A percentile compares a stretch with the other conserved stretches of the same genome.
These are phyloP conservation scores for Dactylellina parvicollis DNA, from an alignment of 2,329 filamentous ascomycete genomes.

Conservation along the genomic window DNA sequence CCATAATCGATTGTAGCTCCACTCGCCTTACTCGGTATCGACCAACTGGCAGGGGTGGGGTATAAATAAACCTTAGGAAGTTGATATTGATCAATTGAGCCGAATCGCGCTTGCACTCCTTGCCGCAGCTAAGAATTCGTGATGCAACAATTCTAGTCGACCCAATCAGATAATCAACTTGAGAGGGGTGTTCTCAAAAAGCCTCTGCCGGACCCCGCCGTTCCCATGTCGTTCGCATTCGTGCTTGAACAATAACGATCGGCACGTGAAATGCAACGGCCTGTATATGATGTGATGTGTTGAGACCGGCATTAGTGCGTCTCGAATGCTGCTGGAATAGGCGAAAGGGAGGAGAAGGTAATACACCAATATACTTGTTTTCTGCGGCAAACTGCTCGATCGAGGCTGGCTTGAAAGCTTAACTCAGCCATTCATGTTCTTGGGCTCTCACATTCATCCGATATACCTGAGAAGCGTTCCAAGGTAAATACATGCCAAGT, in stretches of 20 bases:
- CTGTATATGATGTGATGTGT: constrained; percentile 19
- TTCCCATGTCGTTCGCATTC: constrained; percentile 4
- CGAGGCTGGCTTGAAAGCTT: constrained; percentile 31
- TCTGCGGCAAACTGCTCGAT: constrained; percentile 19
- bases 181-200: constrained; percentile 9
- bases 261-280: constrained; percentile 32
- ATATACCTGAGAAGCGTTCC: neutral
- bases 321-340: constrained; percentile 40
- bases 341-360: constrained; percentile 18
- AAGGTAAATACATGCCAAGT: constrained; percentile 19
- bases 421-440: neutral
- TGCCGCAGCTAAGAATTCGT: neutral
- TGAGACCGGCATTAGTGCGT: constrained; percentile 43
- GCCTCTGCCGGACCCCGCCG: constrained; percentile 36
- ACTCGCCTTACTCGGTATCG: neutral
- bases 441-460: constrained; percentile 4
- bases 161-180: constrained; percentile 14
- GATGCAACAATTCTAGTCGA: neutral
- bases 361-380: constrained; percentile 18
- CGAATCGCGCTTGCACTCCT: constrained; percentile 7
- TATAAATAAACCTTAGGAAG: neutral
- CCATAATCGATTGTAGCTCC: neutral
- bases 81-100: constrained; percentile 7
- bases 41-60: neutral
- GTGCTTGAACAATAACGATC: constrained; percentile 10